These are phyloP conservation scores for Nymphaea thermarum DNA, from an alignment of 164 flowering plant species.

Conservation along the genomic window DNA sequence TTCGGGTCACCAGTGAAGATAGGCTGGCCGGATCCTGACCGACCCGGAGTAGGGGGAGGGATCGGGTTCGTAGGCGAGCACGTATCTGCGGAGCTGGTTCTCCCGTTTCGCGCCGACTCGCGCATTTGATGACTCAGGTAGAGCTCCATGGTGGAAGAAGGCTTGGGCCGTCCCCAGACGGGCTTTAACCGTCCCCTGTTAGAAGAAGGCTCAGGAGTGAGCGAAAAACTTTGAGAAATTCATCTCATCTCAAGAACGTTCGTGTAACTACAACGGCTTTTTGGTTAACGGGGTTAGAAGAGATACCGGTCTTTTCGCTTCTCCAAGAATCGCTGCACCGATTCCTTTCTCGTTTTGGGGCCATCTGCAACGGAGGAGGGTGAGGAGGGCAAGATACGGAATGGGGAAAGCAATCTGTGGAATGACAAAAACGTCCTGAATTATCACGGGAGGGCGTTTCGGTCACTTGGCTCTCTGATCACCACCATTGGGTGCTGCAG, in stretches of 20 bases:
- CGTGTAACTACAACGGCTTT: too few relatives aligned
- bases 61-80: background rate
- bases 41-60: background rate
- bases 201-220: too few relatives aligned
- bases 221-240: too few relatives aligned
- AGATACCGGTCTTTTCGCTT: slow-evolving; percentile 75
- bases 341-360: slow-evolving; percentile 47
- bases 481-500: background rate
- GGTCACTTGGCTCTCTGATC: background rate
- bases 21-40: background rate
- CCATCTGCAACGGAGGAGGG: slow-evolving; percentile 26
- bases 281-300: too few relatives aligned
- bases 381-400: background rate
- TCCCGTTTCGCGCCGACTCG: background rate
- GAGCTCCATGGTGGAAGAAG: background rate
- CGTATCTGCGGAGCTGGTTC: background rate
- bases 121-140: background rate
- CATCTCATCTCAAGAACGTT: too few relatives aligned
- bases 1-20: background rate
- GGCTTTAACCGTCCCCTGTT: background rate
- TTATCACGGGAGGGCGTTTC: background rate
- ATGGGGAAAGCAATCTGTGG: background rate
- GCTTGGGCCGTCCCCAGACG: background rate
- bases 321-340: slow-evolving; percentile 61
- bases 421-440: background rate